Evolutionary conservation across 2,329 filamentous ascomycete species (phyloP).

Genomic region (Ceratocystis cacaofunesta): DNA sequence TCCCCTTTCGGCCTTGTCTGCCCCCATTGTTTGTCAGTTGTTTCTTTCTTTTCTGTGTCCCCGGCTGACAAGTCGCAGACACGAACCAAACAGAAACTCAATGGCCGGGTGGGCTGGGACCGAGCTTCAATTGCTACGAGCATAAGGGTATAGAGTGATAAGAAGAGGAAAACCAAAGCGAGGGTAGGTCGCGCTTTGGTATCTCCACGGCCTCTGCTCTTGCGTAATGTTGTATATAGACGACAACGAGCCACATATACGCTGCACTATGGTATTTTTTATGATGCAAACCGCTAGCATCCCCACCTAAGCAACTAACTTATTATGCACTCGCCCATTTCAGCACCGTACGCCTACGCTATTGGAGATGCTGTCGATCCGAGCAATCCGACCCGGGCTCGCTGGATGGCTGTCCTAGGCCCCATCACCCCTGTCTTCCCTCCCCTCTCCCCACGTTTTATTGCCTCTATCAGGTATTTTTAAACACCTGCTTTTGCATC

Average conservation of each 20-base stretch:
- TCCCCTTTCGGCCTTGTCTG: background rate
- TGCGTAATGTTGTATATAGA: background rate
- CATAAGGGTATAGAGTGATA: background rate
- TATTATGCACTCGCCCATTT: background rate
- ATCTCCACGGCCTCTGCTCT: background rate
- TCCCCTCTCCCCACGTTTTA: background rate
- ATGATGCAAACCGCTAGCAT: background rate
- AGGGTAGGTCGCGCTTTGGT: background rate
- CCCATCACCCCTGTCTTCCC: background rate
- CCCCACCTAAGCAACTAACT: background rate
- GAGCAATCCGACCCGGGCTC: background rate
- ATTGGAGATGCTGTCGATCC: background rate
- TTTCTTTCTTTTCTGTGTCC: background rate
- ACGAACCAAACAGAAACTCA: background rate
- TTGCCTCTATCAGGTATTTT: background rate
- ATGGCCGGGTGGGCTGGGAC: background rate
- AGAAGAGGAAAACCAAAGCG: background rate
- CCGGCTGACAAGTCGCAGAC: background rate
- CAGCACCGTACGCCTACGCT: background rate
- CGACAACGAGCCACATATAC: background rate
- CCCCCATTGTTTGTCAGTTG: background rate
- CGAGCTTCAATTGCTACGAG: background rate
- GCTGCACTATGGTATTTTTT: background rate
- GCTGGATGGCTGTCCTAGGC: background rate
- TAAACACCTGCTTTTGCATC: background rate